phyloP scores from a whole-genome alignment of 441 rosid species.

The Geranium incanum region DNA sequence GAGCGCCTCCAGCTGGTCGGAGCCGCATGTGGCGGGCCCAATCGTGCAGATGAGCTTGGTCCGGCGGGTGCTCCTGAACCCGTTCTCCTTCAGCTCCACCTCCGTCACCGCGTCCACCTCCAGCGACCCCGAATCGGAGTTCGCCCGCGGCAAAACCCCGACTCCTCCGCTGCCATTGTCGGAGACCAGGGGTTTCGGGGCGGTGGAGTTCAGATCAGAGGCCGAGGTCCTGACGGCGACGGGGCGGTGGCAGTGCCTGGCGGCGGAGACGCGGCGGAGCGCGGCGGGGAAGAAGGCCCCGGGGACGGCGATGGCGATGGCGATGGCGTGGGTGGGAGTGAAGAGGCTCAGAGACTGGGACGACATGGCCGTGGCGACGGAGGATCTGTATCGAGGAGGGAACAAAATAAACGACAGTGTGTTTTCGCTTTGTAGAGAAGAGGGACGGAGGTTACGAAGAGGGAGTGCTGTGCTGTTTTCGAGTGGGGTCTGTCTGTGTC shows the following conservation, averaged over 20 bases:
- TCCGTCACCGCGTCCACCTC: conserved; percentile 91
- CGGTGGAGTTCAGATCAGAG: conserved; percentile 35
- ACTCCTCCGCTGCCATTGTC: conserved; percentile 28
- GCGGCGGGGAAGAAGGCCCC: conserved; percentile 30
- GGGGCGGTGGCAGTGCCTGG: conserved; percentile 13
- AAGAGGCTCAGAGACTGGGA: conserved; percentile 55
- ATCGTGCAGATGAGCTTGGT: conserved; percentile 93
- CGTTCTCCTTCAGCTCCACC: conserved; percentile 92
- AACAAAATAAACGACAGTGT: background rate
- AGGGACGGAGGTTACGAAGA: conserved; percentile 45
- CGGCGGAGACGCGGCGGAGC: conserved; percentile 30
- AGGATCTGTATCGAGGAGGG: background rate
- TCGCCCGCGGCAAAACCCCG: conserved; percentile 11
- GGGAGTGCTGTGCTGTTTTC: background rate
- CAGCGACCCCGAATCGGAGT: conserved; percentile 40
- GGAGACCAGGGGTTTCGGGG: conserved; percentile 41
- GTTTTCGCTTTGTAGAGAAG: conserved; percentile 9
- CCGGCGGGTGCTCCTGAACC: conserved; percentile 90
- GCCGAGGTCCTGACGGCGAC: conserved; percentile 33
- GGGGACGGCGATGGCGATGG: conserved; percentile 34
- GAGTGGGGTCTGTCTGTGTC: too few relatives aligned
- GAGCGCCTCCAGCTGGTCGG: conserved; percentile 77
- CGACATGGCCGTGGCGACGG: conserved; percentile 35
- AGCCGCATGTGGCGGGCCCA: conserved; percentile 82
- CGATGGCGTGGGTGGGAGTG: conserved; percentile 33